These are phyloP conservation scores for Mentha longifolia DNA, from an alignment of 257 asterid genomes.

Conservation along the genomic window DNA sequence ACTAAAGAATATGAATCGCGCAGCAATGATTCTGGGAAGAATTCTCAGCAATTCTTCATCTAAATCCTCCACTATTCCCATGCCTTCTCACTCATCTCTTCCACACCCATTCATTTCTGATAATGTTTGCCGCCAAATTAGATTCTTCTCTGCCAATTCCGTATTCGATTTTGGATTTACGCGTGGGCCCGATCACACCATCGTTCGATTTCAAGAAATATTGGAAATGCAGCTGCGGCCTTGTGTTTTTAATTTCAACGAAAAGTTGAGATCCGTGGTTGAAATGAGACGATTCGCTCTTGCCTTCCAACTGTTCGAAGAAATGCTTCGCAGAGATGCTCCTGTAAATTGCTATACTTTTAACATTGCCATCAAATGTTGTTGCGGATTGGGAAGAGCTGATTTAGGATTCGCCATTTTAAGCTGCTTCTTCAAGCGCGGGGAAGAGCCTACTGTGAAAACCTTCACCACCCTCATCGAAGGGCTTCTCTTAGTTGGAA, in stretches of 20 bases:
- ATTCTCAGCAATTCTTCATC: too few species aligned
- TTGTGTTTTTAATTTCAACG: too few species aligned
- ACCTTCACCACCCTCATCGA: background rate
- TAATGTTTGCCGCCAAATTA: too few species aligned
- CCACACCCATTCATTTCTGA: too few species aligned
- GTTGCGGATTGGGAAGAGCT: background rate
- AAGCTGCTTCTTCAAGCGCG: background rate
- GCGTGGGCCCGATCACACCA: background rate
- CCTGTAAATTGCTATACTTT: background rate
- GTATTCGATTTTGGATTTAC: background rate
- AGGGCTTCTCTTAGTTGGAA: background rate
- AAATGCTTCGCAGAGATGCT: too few species aligned
- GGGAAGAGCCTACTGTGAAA: background rate
- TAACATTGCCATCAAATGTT: background rate
- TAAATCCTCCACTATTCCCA: too few species aligned
- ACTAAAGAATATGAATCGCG: too few species aligned
- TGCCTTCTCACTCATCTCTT: too few species aligned
- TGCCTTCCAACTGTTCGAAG: too few species aligned
- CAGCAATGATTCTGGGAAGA: too few species aligned
- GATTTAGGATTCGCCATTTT: background rate
- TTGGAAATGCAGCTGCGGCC: background rate
- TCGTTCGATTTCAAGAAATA: background rate
- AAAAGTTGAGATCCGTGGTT: too few species aligned
- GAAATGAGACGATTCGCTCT: too few species aligned
- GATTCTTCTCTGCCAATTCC: background rate